phyloP scores from a whole-genome alignment of 2,329 filamentous ascomycete genomes.

The Massarina eburnea region DNA sequence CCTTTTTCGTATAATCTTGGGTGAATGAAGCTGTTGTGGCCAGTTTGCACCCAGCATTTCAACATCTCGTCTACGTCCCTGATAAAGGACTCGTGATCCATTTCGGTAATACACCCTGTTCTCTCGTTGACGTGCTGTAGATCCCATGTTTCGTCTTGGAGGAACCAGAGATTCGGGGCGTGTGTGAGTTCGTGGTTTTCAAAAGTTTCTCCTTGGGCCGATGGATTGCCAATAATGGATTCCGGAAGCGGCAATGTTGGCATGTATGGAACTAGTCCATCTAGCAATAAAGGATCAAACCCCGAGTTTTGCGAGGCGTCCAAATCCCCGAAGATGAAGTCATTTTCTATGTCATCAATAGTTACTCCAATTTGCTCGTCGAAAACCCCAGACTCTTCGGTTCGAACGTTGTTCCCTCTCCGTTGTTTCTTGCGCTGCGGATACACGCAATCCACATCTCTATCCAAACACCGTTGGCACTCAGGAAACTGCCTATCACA shows the following conservation, averaged over 20 bases:
- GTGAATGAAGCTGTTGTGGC: constrained; percentile 4
- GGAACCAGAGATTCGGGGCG: background rate
- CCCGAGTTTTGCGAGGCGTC: background rate
- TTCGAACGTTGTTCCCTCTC: background rate
- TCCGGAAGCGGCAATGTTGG: background rate
- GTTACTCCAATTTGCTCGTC: background rate
- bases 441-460: constrained; percentile 4
- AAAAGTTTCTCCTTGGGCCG: background rate
- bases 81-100: background rate
- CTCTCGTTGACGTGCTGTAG: background rate
- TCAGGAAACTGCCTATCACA: background rate
- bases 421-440: constrained; percentile 1
- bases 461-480: constrained; percentile 1
- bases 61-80: background rate
- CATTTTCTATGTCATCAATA: background rate
- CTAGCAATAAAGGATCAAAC: background rate
- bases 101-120: background rate
- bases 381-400: background rate
- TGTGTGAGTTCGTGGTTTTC: background rate
- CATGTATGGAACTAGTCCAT: background rate
- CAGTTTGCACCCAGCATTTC: background rate
- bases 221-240: background rate
- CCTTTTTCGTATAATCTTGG: background rate
- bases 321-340: background rate
- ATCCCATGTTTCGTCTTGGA: constrained; percentile 1